phyloP scores from a whole-genome alignment of 441 rosid species.

The Capsella rubella region DNA sequence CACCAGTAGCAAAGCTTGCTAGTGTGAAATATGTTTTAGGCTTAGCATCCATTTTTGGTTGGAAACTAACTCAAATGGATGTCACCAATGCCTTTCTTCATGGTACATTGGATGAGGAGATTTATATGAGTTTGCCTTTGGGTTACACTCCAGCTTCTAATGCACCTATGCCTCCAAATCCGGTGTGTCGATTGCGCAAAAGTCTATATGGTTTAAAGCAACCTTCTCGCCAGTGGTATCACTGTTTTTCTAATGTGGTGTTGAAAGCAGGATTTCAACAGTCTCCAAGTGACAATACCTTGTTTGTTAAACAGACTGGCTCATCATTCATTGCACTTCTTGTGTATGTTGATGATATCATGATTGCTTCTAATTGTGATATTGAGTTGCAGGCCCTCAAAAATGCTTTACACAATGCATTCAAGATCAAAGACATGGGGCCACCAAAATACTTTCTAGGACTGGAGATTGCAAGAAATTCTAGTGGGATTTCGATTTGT shows the following conservation, averaged over 20 bases:
- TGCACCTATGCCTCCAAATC: background rate
- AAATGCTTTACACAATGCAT: background rate
- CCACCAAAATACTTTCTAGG: background rate
- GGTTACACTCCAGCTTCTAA: background rate
- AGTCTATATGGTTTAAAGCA: background rate
- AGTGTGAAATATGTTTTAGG: too few species aligned
- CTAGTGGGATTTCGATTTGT: fast-evolving
- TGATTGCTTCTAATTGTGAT: background rate
- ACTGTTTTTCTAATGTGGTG: background rate
- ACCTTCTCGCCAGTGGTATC: background rate
- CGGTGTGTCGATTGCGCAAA: background rate
- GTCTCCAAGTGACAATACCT: background rate
- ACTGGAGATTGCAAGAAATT: background rate
- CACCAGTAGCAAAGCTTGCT: too few species aligned
- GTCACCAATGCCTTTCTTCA: background rate
- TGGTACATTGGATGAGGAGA: background rate
- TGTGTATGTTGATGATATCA: background rate
- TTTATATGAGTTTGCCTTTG: background rate
- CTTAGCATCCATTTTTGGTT: too few species aligned
- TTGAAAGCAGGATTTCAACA: background rate
- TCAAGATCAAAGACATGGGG: background rate
- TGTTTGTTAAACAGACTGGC: background rate
- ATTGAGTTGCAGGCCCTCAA: fast-evolving
- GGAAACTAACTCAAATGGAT: background rate
- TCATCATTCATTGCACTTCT: background rate